Percentiles rank a stretch among this genome's conserved stretches.
phyloP scores from a whole-genome alignment of 2,329 filamentous ascomycete genomes.

The Metarhizium anisopliae region DNA sequence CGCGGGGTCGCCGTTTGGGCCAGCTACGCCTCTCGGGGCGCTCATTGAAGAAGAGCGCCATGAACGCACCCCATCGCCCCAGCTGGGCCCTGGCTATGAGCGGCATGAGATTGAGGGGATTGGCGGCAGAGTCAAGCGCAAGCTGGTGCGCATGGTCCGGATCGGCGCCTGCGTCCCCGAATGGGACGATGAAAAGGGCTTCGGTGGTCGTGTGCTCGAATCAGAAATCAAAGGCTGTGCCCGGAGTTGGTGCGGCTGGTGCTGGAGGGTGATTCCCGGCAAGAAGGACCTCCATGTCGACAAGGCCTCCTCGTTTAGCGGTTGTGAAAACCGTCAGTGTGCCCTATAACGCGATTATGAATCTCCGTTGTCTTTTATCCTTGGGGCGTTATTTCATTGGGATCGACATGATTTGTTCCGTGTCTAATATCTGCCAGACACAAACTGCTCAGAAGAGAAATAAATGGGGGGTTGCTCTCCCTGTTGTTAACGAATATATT shows the following conservation, averaged over 20 bases:
- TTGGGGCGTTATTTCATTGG: background rate
- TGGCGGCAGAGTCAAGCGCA: slow-evolving; percentile 79
- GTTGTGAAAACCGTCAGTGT: slow-evolving; percentile 4
- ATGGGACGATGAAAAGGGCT: slow-evolving; percentile 67
- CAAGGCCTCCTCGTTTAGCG: slow-evolving; percentile 15
- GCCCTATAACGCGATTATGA: background rate
- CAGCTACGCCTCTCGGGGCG: slow-evolving; percentile 13
- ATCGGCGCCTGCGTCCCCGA: slow-evolving; percentile 82
- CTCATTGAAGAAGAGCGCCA: slow-evolving; percentile 23
- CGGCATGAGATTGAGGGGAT: slow-evolving; percentile 88
- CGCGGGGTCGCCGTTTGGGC: slow-evolving; percentile 8
- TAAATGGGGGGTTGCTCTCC: background rate
- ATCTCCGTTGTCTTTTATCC: background rate
- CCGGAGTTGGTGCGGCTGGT: slow-evolving; percentile 91
- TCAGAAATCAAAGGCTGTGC: slow-evolving; percentile 60
- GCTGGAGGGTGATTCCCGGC: slow-evolving; percentile 63
- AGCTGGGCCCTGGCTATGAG: slow-evolving; percentile 64
- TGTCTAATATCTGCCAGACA: background rate
- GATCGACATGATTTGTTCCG: background rate
- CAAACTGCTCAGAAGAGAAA: background rate
- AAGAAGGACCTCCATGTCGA: slow-evolving; percentile 27
- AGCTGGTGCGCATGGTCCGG: slow-evolving; percentile 71
- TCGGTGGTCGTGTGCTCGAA: slow-evolving; percentile 51
- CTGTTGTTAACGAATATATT: background rate
- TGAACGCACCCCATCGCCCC: slow-evolving; percentile 35